Conservation (phyloP, 371 early-diverging fungal genomes). For the Rhizomucor miehei region DNA sequence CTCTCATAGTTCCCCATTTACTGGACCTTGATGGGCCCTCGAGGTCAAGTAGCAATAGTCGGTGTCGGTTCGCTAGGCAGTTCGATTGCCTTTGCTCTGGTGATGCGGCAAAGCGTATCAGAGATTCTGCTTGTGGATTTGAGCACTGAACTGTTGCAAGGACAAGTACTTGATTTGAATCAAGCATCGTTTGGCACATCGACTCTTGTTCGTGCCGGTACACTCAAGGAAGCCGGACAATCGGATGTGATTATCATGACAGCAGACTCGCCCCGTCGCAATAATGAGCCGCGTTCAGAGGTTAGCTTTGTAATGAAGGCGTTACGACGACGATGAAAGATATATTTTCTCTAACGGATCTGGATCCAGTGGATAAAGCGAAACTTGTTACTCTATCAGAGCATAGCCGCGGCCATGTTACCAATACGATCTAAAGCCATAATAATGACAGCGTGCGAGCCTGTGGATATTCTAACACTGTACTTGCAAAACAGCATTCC, state of each 20-base stretch:
- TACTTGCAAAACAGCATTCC: conserved; percentile 70
- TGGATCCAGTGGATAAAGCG: conserved; percentile 63
- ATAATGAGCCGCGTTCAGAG: conserved; percentile 23
- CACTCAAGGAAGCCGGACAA: conserved; percentile 56
- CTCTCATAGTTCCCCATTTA: no score
- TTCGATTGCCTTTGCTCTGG: conserved; percentile 64
- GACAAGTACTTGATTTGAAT: conserved; percentile 72
- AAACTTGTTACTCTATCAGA: conserved; percentile 34
- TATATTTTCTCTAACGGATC: no score
- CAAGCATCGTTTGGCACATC: conserved; percentile 63
- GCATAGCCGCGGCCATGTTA: conserved; percentile 25
- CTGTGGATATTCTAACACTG: conserved; percentile 74
- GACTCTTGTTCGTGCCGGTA: conserved; percentile 53
- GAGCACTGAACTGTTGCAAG: conserved; percentile 53
- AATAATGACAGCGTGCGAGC: conserved; percentile 72
- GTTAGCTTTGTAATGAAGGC: no score
- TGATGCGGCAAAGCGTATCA: conserved; percentile 51
- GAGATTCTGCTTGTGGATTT: conserved; percentile 72
- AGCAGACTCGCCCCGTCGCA: conserved; percentile 13
- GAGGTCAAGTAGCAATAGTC: conserved; percentile 50
- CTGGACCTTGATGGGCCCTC: no score
- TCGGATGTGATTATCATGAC: conserved; percentile 22
- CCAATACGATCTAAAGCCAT: conserved; percentile 64
- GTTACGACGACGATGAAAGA: no score
- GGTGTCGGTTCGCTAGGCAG: conserved; percentile 76